Conservation (phyloP, 768 basidiomycete genomes). For the Candolleomyces efflorescens region DNA sequence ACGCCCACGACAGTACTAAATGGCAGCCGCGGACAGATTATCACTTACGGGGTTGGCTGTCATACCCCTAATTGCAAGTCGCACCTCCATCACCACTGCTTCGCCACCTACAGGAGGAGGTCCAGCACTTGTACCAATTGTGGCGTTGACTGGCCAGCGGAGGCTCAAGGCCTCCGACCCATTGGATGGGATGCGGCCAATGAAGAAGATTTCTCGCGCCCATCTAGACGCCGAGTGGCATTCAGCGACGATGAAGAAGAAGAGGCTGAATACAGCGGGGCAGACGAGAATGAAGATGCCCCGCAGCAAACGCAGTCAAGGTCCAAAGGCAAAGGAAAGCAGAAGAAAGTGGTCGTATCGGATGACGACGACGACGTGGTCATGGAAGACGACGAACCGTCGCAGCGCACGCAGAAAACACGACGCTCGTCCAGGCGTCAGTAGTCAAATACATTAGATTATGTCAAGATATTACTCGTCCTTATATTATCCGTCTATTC, state of each 20-base stretch:
- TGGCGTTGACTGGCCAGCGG: slow-evolving; percentile 53
- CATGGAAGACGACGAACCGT: slow-evolving; percentile 33
- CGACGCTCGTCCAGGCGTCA: slow-evolving; percentile 23
- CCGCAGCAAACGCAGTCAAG: slow-evolving; percentile 3
- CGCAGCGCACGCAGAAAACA: slow-evolving; percentile 20
- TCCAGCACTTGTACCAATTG: slow-evolving; percentile 52
- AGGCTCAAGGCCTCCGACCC: slow-evolving; percentile 42
- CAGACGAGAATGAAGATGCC: slow-evolving; percentile 36
- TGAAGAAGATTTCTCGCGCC: slow-evolving; percentile 40
- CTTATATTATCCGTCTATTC: too few relatives aligned
- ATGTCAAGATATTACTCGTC: slow-evolving; percentile 4
- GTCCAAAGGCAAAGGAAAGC: slow-evolving; percentile 3
- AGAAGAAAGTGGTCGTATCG: slow-evolving; percentile 22
- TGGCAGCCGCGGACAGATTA: slow-evolving; percentile 35
- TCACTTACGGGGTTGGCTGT: slow-evolving; percentile 69
- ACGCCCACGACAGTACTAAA: neutral
- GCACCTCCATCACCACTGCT: slow-evolving; percentile 64
- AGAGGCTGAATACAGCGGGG: slow-evolving; percentile 33
- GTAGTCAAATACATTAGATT: neutral
- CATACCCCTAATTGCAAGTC: slow-evolving; percentile 55
- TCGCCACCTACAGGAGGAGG: slow-evolving; percentile 39
- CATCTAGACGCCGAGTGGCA: slow-evolving; percentile 10
- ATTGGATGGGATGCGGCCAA: slow-evolving; percentile 71
- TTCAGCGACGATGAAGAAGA: slow-evolving; percentile 34
- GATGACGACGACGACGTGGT: slow-evolving; percentile 34